Evolutionary conservation across 1,284 basidiomycete genomes (phyloP), one percentile per base, ranked within the genome.

Genomic region (Coriolopsis trogii): DNA sequence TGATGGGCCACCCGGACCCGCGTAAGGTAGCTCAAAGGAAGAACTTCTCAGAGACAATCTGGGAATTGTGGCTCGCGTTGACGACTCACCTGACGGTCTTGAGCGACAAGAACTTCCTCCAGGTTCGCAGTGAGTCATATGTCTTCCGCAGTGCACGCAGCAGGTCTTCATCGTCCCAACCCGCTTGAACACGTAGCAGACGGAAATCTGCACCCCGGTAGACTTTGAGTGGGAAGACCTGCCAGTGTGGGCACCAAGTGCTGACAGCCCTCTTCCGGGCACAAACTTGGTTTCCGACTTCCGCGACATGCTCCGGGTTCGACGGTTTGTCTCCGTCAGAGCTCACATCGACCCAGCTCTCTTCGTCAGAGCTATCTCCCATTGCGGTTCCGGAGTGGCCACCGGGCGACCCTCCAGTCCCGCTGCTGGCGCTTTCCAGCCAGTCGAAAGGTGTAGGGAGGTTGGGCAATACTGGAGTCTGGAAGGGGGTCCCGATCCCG

Each of bases 121-220:
- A 41, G 16, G 43, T 48, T 15, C 61, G 45, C 12, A 62, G 37
- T 7, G 26, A 15, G 29, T 58, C 51, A 36, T 62, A 62, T 15
- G 56, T 44, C 16, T 44, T 39, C 6, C 44, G 38, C n/a, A 62
- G 45, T 28, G 53, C 51, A 8, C 51, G 42, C 9, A 62, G 38
- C 26, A 62, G 47, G 23, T 38, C 51, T 28, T 55, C 61, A 41
- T 62, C 61, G 39, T 62, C 61, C 61, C 61, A 62, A 18, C 46
- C 40, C 3, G 42, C 9, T 9, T 51, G 6, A 9, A 60, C 51
- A n/a, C 51, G 47, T 23, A 60, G 28, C 10, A 38, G 25, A 21
- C 34, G 37, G 47, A 31, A 56, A 36, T 58, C 36, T 9, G 28
- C 33, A 13, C 56, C 56, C 26, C 53, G 50, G 42, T 56, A 62